Evolutionary conservation across 108 stramenopile species (phyloP).

Genomic region (Pseudonitzschia multiseries): DNA sequence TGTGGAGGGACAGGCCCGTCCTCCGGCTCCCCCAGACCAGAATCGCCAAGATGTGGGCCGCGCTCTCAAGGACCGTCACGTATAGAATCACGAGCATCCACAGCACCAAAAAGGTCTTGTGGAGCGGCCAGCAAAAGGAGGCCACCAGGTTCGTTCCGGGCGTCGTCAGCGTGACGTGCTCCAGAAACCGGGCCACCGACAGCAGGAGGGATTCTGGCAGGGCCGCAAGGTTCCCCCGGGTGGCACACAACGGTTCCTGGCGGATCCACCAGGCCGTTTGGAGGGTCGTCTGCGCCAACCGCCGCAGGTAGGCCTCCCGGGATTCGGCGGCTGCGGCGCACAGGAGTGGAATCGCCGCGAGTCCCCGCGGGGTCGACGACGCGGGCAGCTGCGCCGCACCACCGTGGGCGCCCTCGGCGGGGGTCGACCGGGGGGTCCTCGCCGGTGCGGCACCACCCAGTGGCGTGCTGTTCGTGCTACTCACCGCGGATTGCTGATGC

Average conservation of each 20-base stretch:
- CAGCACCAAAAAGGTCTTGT: constrained; percentile 64
- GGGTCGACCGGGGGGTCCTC: neutral
- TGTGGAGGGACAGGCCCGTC: constrained; percentile 53
- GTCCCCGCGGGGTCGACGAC: constrained; percentile 56
- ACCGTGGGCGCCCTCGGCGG: neutral
- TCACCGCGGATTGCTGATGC: constrained; percentile 17
- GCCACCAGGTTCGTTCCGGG: constrained; percentile 43
- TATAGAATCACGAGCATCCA: constrained; percentile 78
- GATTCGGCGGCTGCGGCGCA: constrained; percentile 85
- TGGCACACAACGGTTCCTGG: constrained; percentile 76
- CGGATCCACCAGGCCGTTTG: constrained; percentile 81
- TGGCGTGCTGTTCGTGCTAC: neutral
- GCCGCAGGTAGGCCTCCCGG: constrained; percentile 68
- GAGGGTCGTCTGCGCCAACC: constrained; percentile 49
- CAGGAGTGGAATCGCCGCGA: constrained; percentile 79
- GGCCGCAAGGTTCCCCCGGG: constrained; percentile 45
- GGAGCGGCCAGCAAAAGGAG: constrained; percentile 82
- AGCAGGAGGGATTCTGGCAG: constrained; percentile 65
- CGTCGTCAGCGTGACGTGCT: constrained; percentile 48
- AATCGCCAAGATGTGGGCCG: constrained; percentile 46
- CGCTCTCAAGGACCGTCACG: constrained; percentile 47
- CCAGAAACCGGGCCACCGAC: constrained; percentile 51
- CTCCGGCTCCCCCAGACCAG: constrained; percentile 73
- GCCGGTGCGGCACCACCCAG: no score
- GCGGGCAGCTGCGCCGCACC: constrained; percentile 8